Percentiles rank a stretch among this genome's conserved stretches.
Conservation (phyloP, 2,329 filamentous ascomycete genomes). For the Zelopaecilomyces penicillatus region DNA sequence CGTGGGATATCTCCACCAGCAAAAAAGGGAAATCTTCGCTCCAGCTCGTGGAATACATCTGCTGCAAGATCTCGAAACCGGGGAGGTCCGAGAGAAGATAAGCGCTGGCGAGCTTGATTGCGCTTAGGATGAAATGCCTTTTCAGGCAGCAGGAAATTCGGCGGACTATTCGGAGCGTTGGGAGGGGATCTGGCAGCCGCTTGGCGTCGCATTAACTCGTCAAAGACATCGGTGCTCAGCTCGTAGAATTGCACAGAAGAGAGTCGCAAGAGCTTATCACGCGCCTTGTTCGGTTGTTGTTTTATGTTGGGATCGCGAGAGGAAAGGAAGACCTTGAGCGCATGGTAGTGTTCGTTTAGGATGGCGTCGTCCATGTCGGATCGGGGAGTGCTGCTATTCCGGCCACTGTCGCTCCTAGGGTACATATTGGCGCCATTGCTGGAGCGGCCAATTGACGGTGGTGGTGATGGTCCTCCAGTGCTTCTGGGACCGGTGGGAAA, state of each 20-base stretch:
- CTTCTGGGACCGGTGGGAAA: constrained; percentile 49
- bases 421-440: constrained; percentile 71
- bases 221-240: constrained; percentile 93
- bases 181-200: constrained; percentile 49
- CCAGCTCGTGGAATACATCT: constrained; percentile 92
- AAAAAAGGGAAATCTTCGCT: constrained; percentile 81
- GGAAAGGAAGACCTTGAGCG: constrained; percentile 70
- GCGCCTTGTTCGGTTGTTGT: constrained; percentile 74
- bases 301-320: constrained; percentile 67
- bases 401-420: constrained; percentile 58
- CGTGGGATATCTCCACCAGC: constrained; percentile 60
- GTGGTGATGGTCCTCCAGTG: constrained; percentile 66
- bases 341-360: constrained; percentile 71
- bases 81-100: constrained; percentile 78
- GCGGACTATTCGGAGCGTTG: constrained; percentile 47
- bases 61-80: constrained; percentile 88
- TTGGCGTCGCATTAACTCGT: constrained; percentile 85
- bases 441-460: constrained; percentile 77
- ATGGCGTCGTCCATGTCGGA: constrained; percentile 55
- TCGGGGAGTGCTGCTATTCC: constrained; percentile 47
- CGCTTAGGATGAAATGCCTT: constrained; percentile 90
- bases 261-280: constrained; percentile 86
- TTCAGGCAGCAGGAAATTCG: constrained; percentile 73
- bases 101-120: constrained; percentile 93
- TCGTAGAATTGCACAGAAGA: constrained; percentile 94